Evolutionary conservation across 495 filamentous ascomycete species (phyloP).

Genomic region (Astrothelium subdiscretum): DNA sequence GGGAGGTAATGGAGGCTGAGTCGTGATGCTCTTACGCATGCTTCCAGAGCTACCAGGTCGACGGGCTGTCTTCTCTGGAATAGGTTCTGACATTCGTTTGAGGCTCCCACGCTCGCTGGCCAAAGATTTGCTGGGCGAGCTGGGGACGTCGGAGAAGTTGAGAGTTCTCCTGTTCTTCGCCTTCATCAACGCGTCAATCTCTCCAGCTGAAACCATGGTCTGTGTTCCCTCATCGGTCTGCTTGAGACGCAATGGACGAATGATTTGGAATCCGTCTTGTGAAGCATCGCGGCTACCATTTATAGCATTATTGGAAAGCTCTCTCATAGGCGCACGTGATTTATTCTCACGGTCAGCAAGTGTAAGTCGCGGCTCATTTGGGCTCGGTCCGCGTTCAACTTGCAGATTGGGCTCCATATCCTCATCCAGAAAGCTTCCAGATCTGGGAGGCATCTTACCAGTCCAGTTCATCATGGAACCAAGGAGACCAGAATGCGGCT

Average conservation of each 20-base stretch:
- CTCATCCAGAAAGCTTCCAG: neutral
- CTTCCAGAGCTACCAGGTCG: constrained; percentile 65
- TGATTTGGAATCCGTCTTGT: neutral
- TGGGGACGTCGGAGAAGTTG: neutral
- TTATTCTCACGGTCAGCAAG: neutral
- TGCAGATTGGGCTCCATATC: neutral
- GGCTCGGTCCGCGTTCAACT: neutral
- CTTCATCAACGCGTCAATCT: constrained; percentile 27
- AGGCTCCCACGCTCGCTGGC: constrained; percentile 1
- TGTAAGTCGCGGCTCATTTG: neutral
- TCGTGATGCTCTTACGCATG: constrained; percentile 35
- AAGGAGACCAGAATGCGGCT: neutral
- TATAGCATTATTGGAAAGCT: neutral
- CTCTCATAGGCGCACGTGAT: neutral
- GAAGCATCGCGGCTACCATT: neutral
- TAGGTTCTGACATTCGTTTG: constrained; percentile 4
- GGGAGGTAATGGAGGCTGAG: constrained; percentile 62
- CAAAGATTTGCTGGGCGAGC: neutral
- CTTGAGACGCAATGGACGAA: neutral
- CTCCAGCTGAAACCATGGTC: constrained; percentile 25
- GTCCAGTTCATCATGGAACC: neutral
- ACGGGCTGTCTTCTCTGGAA: constrained; percentile 20
- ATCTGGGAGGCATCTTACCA: neutral
- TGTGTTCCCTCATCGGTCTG: constrained; percentile 27
- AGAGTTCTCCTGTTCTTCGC: constrained; percentile 10